phyloP scores from a whole-genome alignment of 257 asterid genomes.

The Schizonepeta tenuifolia region DNA sequence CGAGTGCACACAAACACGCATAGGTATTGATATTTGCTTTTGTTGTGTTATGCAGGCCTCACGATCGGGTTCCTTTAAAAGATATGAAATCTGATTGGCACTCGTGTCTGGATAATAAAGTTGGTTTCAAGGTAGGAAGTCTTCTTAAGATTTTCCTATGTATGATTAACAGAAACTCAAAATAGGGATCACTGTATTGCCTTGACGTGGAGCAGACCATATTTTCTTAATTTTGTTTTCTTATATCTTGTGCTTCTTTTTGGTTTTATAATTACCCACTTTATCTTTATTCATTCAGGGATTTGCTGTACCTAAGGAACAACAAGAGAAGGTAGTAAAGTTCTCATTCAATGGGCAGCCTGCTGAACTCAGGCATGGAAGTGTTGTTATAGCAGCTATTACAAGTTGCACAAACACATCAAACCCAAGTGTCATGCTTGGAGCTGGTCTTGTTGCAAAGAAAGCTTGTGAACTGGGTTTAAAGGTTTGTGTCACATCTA shows the following conservation, averaged over 20 bases:
- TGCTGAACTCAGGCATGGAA: slow-evolving; percentile 89
- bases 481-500: slow-evolving; percentile 59
- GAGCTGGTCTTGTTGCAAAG: slow-evolving; percentile 97
- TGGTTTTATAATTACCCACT: not conserved
- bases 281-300: slow-evolving; percentile 55
- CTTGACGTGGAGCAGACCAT: not conserved
- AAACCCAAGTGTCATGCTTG: slow-evolving; percentile 98
- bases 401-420: slow-evolving; percentile 97
- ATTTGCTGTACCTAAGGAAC: slow-evolving; percentile 76
- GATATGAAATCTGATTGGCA: slow-evolving; percentile 94
- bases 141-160: not conserved
- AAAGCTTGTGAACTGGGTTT: slow-evolving; percentile 89
- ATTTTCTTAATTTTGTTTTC: not conserved
- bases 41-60: slow-evolving; percentile 63
- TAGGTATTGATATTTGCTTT: not conserved
- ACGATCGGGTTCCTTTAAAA: slow-evolving; percentile 79
- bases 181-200: slow-evolving; percentile 5
- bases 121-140: slow-evolving; percentile 77
- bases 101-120: slow-evolving; percentile 75
- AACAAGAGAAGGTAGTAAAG: slow-evolving; percentile 76
- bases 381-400: slow-evolving; percentile 93
- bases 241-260: not conserved
- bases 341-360: slow-evolving; percentile 71
- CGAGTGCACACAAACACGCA: not conserved
- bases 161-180: not conserved